These are phyloP conservation scores for Grigorovia humatica DNA, from an alignment of 805 yeast species.

Conservation along the genomic window DNA sequence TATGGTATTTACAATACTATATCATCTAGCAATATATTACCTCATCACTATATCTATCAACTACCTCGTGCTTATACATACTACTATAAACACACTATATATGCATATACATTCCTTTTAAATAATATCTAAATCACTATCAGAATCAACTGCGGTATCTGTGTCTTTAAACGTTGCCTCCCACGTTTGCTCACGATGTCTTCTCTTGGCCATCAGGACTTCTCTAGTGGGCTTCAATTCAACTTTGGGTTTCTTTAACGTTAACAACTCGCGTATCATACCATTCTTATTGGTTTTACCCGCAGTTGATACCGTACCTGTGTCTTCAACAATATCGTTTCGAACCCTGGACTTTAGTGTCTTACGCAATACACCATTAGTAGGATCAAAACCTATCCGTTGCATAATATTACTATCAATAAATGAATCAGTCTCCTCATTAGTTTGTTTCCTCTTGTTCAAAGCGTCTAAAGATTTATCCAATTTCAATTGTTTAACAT, in stretches of 20 bases:
- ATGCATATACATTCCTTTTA: constrained; percentile 3
- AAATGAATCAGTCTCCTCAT: constrained; percentile 27
- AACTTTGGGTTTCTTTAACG: constrained; percentile 27
- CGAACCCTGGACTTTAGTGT: background rate
- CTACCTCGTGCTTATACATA: no score
- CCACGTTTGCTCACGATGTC: constrained; percentile 23
- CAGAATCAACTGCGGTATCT: constrained; percentile 8
- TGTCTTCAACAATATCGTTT: background rate
- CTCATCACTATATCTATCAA: no score
- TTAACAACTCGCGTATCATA: constrained; percentile 22
- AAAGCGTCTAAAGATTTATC: constrained; percentile 8
- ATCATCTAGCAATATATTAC: background rate
- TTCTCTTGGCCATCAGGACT: constrained; percentile 20
- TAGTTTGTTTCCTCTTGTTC: constrained; percentile 17
- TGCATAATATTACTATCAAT: constrained; percentile 33
- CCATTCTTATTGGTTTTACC: constrained; percentile 16
- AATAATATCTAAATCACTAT: constrained; percentile 28
- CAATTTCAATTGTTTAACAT: constrained; percentile 27
- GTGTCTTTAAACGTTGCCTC: constrained; percentile 19
- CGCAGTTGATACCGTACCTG: constrained; percentile 6
- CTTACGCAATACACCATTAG: constrained; percentile 20
- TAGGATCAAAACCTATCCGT: constrained; percentile 45
- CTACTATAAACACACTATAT: background rate
- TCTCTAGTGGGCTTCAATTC: constrained; percentile 27
- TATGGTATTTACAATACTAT: constrained; percentile 8